A percentile compares a stretch with the other conserved stretches of the same genome.
Evolutionary conservation across 2,329 filamentous ascomycete genomes (phyloP).

Genomic region (Colletotrichum tropicicola): DNA sequence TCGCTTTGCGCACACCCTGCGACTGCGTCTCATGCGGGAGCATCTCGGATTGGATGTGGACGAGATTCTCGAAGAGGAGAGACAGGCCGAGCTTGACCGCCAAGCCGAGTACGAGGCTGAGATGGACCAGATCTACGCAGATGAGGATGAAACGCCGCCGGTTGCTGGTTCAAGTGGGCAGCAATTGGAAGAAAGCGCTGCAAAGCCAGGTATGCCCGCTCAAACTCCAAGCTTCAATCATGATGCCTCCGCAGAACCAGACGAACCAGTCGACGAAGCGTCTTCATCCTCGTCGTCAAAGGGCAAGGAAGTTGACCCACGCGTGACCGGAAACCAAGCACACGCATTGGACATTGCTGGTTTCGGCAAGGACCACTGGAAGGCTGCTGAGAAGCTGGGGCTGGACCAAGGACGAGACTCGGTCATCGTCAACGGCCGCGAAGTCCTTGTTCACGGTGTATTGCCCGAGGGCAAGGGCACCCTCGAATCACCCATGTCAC

Average conservation of each 20-base stretch:
- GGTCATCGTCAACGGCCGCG: conserved; percentile 70
- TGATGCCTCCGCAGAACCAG: conserved; percentile 67
- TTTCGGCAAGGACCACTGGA: conserved; percentile 80
- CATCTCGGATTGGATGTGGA: conserved; percentile 97
- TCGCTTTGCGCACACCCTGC: conserved; percentile 90
- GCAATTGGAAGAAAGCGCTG: neutral
- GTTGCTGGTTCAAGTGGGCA: conserved; percentile 16
- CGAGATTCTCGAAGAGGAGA: conserved; percentile 83
- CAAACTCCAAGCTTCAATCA: conserved; percentile 74
- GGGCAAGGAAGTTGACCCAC: conserved; percentile 40
- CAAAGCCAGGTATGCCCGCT: conserved; percentile 4
- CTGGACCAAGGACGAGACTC: conserved; percentile 76
- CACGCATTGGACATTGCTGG: conserved; percentile 83
- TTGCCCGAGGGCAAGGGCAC: conserved; percentile 72
- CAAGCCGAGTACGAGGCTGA: conserved; percentile 63
- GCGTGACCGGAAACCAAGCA: conserved; percentile 65
- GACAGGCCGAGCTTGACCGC: conserved; percentile 71
- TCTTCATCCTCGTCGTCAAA: conserved; percentile 37
- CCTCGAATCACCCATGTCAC: conserved; percentile 58
- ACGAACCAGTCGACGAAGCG: conserved; percentile 52
- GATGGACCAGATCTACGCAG: conserved; percentile 70
- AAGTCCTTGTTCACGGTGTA: conserved; percentile 74
- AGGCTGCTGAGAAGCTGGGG: conserved; percentile 68
- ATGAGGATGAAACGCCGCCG: conserved; percentile 46
- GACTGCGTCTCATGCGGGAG: conserved; percentile 94